A percentile compares a stretch with the other conserved stretches of the same genome.
Evolutionary conservation across 2,329 filamentous ascomycete species (phyloP).

Genomic region (Pseudogymnoascus sp.): DNA sequence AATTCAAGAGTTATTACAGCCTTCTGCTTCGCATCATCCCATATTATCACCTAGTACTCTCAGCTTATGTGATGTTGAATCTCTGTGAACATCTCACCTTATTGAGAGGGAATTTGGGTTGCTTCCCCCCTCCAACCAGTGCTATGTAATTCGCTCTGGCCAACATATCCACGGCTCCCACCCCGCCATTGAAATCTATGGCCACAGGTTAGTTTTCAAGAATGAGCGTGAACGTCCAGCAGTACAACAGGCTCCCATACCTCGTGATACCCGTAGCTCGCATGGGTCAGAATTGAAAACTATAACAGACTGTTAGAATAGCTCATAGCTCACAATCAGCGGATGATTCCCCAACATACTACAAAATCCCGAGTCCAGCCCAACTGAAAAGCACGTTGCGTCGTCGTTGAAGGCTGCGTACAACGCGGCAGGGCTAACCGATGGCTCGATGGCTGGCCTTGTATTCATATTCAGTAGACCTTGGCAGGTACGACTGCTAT

Average conservation of each 20-base stretch:
- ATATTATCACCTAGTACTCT: conserved; percentile 62
- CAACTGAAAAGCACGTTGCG: conserved; percentile 77
- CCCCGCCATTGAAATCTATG: conserved; percentile 70
- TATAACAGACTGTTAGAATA: conserved; percentile 29
- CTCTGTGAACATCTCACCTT: conserved; percentile 46
- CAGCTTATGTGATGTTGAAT: neutral
- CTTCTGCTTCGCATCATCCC: conserved; percentile 78
- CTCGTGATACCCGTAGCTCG: conserved; percentile 57
- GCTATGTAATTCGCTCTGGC: conserved; percentile 80
- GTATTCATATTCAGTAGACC: conserved; percentile 66
- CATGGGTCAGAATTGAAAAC: conserved; percentile 69
- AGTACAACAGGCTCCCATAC: conserved; percentile 28
- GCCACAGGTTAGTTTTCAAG: neutral
- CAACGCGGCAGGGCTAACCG: conserved; percentile 65
- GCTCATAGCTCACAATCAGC: conserved; percentile 20
- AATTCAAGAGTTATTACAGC: conserved; percentile 71
- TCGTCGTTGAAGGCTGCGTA: conserved; percentile 82
- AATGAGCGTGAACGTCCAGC: neutral
- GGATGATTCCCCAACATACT: conserved; percentile 44
- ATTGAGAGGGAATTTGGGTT: conserved; percentile 79
- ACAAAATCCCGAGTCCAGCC: conserved; percentile 77
- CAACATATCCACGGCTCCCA: conserved; percentile 80
- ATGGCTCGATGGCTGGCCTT: conserved; percentile 72
- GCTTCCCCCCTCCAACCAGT: conserved; percentile 78
- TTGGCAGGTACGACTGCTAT: neutral